Percentiles rank a stretch among this genome's conserved stretches.
phyloP scores from a whole-genome alignment of 257 asterid species.

The Datura wrightii region DNA sequence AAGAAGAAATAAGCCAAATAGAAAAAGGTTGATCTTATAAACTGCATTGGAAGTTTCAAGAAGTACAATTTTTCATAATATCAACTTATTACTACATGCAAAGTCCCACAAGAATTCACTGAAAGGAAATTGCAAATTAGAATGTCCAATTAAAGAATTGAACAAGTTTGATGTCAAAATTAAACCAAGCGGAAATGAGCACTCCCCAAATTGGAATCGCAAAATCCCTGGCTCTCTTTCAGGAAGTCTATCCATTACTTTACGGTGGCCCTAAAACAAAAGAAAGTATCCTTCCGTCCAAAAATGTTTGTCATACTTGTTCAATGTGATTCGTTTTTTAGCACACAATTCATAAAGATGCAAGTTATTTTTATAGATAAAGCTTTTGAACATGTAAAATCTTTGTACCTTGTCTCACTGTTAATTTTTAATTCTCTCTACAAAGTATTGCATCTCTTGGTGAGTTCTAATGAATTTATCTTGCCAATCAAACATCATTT shows the following conservation, averaged over 20 bases:
- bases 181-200: neutral
- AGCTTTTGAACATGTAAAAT: neutral
- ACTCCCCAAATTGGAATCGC: neutral
- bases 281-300: neutral
- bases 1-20: constrained; percentile 27
- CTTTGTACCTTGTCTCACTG: neutral
- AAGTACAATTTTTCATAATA: neutral
- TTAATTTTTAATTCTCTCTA: neutral
- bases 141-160: neutral
- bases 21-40: constrained; percentile 6
- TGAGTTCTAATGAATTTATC: neutral
- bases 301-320: neutral
- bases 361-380: neutral
- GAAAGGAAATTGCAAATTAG: neutral
- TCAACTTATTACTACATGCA: neutral
- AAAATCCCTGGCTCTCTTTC: neutral
- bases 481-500: constrained; percentile 11
- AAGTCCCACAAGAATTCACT: neutral
- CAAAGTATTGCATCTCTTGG: constrained; percentile 13
- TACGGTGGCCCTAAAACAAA: neutral
- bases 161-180: neutral
- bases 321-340: neutral
- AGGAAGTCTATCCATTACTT: neutral
- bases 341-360: neutral
- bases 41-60: constrained; percentile 14